These are phyloP conservation scores for Sporothrix protearum DNA, from an alignment of 2,329 filamentous ascomycete species.

Conservation along the genomic window DNA sequence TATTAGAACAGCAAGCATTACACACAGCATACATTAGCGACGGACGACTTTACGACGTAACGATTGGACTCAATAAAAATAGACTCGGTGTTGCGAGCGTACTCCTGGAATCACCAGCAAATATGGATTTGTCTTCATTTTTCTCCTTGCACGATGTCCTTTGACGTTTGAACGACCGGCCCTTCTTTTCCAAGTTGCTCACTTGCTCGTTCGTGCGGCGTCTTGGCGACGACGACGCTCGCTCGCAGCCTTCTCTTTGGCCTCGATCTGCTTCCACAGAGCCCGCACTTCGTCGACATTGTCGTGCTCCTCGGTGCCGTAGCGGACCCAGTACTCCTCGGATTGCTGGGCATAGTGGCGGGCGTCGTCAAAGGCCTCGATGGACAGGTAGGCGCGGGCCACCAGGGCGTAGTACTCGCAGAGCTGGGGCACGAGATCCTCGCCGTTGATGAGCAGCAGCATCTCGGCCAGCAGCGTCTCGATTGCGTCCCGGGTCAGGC, in stretches of 20 bases:
- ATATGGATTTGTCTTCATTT: background rate
- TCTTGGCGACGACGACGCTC: background rate
- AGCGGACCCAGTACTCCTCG: constrained; percentile 25
- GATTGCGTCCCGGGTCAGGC: constrained; percentile 13
- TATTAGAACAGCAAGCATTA: background rate
- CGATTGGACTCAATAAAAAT: background rate
- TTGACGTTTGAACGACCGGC: background rate
- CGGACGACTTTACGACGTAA: background rate
- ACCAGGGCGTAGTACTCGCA: constrained; percentile 32
- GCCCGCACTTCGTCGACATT: constrained; percentile 23
- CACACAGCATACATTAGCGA: background rate
- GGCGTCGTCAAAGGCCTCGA: constrained; percentile 19
- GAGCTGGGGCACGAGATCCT: constrained; percentile 32
- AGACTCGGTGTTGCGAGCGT: background rate
- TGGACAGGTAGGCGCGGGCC: constrained; percentile 29
- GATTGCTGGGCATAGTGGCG: constrained; percentile 24
- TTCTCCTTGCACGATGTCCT: background rate
- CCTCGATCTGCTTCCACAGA: constrained; percentile 23
- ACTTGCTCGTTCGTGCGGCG: background rate
- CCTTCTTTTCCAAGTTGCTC: background rate
- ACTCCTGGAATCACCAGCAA: background rate
- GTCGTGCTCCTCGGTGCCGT: constrained; percentile 27
- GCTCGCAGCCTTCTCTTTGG: background rate
- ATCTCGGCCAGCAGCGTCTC: constrained; percentile 29
- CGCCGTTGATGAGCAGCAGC: constrained; percentile 29